Evolutionary conservation across 805 yeast species (phyloP).

Genomic region (Saccharomyces eubayanus): DNA sequence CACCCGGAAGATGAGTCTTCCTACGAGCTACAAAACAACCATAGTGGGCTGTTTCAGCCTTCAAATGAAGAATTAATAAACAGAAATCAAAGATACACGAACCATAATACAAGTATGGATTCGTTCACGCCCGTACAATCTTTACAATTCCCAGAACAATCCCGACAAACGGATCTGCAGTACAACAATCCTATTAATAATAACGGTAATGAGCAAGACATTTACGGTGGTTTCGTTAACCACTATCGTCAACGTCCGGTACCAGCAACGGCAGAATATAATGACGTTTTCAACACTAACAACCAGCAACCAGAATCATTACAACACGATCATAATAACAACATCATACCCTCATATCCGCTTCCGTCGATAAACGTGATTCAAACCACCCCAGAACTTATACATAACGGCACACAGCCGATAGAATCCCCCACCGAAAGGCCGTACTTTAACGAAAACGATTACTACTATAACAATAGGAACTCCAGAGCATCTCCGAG

Average conservation of each 20-base stretch:
- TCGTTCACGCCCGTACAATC: conserved; percentile 5
- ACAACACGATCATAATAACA: conserved; percentile 1
- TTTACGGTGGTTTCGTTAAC: conserved; percentile 17
- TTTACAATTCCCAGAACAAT: conserved; percentile 1
- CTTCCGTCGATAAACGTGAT: conserved; percentile 24
- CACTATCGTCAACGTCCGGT: conserved; percentile 10
- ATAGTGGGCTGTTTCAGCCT: not conserved
- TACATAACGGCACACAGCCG: conserved; percentile 7
- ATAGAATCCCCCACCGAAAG: conserved; percentile 4
- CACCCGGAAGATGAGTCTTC: not conserved
- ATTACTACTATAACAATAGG: conserved; percentile 15
- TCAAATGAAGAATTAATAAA: not conserved
- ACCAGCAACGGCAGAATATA: conserved; percentile 15
- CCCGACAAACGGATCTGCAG: not conserved
- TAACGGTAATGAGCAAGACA: not conserved
- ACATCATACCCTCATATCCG: conserved; percentile 5
- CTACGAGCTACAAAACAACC: not conserved
- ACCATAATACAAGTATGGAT: not conserved
- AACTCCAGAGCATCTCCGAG: conserved; percentile 3
- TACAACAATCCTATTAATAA: not conserved
- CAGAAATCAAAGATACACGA: not conserved
- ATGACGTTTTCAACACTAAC: conserved; percentile 13
- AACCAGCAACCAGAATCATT: conserved; percentile 1
- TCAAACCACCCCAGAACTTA: conserved; percentile 21
- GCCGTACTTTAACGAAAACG: conserved; percentile 20